These are phyloP conservation scores for Phytophthora lateralis DNA, from an alignment of 352 stramenopile genomes.

Conservation along the genomic window DNA sequence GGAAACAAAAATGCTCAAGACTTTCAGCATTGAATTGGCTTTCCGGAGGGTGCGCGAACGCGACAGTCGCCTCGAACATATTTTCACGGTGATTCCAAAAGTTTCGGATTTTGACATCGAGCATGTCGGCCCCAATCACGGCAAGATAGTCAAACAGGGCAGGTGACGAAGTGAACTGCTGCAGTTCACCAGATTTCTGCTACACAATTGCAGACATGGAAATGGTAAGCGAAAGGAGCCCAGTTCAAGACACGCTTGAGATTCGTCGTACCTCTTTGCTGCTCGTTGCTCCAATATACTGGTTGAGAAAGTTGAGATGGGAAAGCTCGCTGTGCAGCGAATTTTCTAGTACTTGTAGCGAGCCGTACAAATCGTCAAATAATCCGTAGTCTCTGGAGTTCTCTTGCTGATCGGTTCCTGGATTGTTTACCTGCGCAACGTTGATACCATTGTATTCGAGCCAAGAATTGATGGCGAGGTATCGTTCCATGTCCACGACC, in stretches of 20 bases:
- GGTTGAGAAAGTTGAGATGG: slow-evolving; percentile 12
- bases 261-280: slow-evolving; percentile 19
- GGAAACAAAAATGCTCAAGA: slow-evolving; percentile 82
- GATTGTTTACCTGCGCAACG: slow-evolving; percentile 21
- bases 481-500: slow-evolving; percentile 50
- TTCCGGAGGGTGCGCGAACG: slow-evolving; percentile 67
- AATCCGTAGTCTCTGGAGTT: slow-evolving; percentile 23
- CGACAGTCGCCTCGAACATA: slow-evolving; percentile 60
- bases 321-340: slow-evolving; percentile 44
- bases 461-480: slow-evolving; percentile 50
- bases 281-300: neutral
- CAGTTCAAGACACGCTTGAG: neutral
- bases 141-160: slow-evolving; percentile 54
- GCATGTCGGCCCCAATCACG: slow-evolving; percentile 51
- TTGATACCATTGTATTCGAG: slow-evolving; percentile 49
- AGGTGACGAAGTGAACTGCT: slow-evolving; percentile 1
- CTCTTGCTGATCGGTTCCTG: neutral
- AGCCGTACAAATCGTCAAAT: slow-evolving; percentile 57
- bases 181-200: slow-evolving; percentile 8
- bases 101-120: slow-evolving; percentile 50
- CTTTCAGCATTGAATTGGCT: slow-evolving; percentile 72
- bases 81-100: slow-evolving; percentile 49
- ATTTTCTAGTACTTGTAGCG: slow-evolving; percentile 48
- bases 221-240: neutral
- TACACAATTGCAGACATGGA: neutral